These are phyloP conservation scores for Leptographium procerum DNA, from an alignment of 2,329 filamentous ascomycete genomes.

Conservation along the genomic window DNA sequence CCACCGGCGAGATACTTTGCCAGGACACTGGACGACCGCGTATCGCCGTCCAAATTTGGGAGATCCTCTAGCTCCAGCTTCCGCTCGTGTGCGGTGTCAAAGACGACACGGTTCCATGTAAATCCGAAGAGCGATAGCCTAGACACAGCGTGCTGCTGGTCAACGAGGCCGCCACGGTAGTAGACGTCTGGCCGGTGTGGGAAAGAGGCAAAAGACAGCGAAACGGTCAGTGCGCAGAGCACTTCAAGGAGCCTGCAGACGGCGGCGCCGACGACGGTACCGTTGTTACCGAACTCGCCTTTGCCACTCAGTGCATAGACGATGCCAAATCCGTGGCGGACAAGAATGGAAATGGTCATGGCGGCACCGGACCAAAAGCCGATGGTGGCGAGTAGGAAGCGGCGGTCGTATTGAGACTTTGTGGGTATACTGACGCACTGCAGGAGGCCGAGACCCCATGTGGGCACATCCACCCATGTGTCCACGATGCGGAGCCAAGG, in stretches of 20 bases:
- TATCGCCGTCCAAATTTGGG: slow-evolving; percentile 19
- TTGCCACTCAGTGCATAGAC: slow-evolving; percentile 11
- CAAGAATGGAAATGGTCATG: slow-evolving; percentile 14
- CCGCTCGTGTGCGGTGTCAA: slow-evolving; percentile 18
- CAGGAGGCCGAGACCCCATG: slow-evolving; percentile 17
- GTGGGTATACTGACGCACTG: slow-evolving; percentile 19
- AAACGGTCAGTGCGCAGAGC: slow-evolving; percentile 12
- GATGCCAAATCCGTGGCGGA: slow-evolving; percentile 17
- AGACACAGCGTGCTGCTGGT: slow-evolving; percentile 23
- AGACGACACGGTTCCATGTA: slow-evolving; percentile 22
- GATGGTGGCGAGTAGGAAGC: slow-evolving; percentile 16
- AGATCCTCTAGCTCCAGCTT: slow-evolving; percentile 21
- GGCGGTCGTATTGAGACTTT: slow-evolving; percentile 17
- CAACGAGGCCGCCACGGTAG: slow-evolving; percentile 18
- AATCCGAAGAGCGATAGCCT: slow-evolving; percentile 18
- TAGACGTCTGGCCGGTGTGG: slow-evolving; percentile 23
- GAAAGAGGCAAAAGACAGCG: slow-evolving; percentile 18
- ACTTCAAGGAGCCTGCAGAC: slow-evolving; percentile 19
- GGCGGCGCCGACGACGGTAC: slow-evolving; percentile 7
- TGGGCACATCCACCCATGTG: slow-evolving; percentile 14
- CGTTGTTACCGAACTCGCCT: not conserved
- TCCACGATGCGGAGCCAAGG: slow-evolving; percentile 2
- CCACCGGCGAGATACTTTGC: slow-evolving; percentile 12
- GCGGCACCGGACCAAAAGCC: slow-evolving; percentile 17
- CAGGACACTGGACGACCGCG: slow-evolving; percentile 18